Base-by-base conservation (phyloP, 371 early-diverging fungal species). In the Batkoa obscura region DNA sequence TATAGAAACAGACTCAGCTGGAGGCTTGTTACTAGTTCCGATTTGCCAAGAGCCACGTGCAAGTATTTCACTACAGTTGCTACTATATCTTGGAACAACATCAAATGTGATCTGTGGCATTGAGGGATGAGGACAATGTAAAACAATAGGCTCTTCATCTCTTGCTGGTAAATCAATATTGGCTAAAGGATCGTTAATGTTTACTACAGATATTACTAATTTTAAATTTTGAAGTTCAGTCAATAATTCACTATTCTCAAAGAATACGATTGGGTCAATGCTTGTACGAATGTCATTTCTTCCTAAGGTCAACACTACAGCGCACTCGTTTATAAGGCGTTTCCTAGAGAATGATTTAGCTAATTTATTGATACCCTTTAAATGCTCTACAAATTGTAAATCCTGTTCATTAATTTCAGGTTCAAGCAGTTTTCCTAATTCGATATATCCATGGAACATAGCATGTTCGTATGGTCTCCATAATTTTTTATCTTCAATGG, bases 241-340 rank as follows among this genome's bases (percentile, higher is more conserved):
- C 52, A 4, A 62, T 70, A 13, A 56, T 39, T 12, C 63, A 47
- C 2, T 61, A 57, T 35, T 53, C n/a, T 55, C 47, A 23, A 63
- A 62, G 6, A 74, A 65, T 38, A 68, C 62, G 1, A 70, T 58
- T 0, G 68, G 67, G 34, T 53, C 58, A 0, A 75, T 62, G 0
- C 64, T 60, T 9, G 69, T 74, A 31, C 82, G 73, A 1, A 71
- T 60, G 59, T 83, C 86, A 46, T 77, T 76, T 3, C 81, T 75
- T 1, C 86, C 84, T 12, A 83, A 58, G 0, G 78, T 81, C 42
- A 86, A 67, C 17, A 80, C 66, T 42, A 86, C 72, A 70, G 83
- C 69, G 33, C 68, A 70, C 42, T 78, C 31, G 48, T 47, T 32
- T 23, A 47, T 32, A 6, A 47, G n/a, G 23, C 23, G 23, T 23